phyloP scores from a whole-genome alignment of 768 basidiomycete genomes.

The Psilocybe azurescens region DNA sequence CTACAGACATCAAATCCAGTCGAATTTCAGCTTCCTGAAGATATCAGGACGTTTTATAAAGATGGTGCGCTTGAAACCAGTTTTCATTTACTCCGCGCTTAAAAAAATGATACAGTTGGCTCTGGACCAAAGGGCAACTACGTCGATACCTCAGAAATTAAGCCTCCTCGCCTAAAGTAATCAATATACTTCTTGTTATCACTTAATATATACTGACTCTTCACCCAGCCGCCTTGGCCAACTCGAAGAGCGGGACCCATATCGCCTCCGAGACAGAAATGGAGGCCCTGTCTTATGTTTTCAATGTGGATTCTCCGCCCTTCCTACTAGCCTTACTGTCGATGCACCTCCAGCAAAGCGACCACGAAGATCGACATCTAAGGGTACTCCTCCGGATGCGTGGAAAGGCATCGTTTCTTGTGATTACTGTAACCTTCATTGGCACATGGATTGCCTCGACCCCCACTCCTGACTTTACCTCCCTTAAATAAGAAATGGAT shows the following conservation, averaged over 20 bases:
- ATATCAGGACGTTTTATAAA: conserved; percentile 83
- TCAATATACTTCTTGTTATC: conserved; percentile 6
- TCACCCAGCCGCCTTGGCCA: conserved; percentile 77
- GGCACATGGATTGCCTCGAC: conserved; percentile 96
- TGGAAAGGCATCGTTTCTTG: conserved; percentile 88
- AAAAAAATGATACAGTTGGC: conserved; percentile 56
- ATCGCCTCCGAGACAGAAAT: conserved; percentile 85
- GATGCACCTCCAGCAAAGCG: conserved; percentile 60
- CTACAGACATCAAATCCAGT: conserved; percentile 72
- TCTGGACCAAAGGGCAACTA: conserved; percentile 84
- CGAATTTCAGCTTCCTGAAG: conserved; percentile 88
- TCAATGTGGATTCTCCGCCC: conserved; percentile 83
- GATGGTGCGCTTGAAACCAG: conserved; percentile 63
- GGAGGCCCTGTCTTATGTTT: conserved; percentile 89
- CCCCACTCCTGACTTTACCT: conserved; percentile 87
- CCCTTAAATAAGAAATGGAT: conserved; percentile 94
- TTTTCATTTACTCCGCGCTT: conserved; percentile 16
- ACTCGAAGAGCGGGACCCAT: conserved; percentile 89
- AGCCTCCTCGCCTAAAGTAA: conserved; percentile 84
- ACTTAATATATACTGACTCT: conserved; percentile 16
- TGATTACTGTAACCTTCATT: conserved; percentile 93
- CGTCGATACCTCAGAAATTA: conserved; percentile 77
- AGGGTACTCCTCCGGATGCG: conserved; percentile 50
- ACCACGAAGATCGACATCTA: conserved; percentile 54
- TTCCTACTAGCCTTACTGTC: conserved; percentile 59